phyloP scores from a whole-genome alignment of 805 yeast genomes.

The Spathaspora gorwiae region DNA sequence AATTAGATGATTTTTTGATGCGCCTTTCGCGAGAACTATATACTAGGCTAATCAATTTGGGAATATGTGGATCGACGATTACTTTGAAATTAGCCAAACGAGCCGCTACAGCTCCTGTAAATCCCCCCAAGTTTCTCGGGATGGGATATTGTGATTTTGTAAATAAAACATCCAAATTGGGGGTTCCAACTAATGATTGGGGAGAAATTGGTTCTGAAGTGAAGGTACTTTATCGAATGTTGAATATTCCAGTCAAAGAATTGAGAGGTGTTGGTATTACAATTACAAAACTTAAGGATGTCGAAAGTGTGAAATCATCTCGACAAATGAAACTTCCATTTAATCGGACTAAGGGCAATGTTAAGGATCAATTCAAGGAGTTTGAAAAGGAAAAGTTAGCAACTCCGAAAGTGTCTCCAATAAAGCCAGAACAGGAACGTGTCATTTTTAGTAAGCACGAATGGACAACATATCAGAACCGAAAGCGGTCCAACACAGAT shows the following conservation, averaged over 20 bases:
- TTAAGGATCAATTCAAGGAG: conserved; percentile 1
- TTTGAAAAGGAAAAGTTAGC: neutral
- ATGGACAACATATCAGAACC: neutral
- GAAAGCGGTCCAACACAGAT: neutral
- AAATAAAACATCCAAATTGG: conserved; percentile 56
- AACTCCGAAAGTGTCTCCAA: neutral
- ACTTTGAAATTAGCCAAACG: conserved; percentile 64
- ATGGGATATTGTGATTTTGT: conserved; percentile 73
- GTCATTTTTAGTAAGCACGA: neutral
- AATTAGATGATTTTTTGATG: conserved; percentile 61
- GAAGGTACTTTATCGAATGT: conserved; percentile 48
- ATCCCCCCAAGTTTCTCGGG: conserved; percentile 78
- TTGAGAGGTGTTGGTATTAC: conserved; percentile 77
- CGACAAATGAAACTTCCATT: conserved; percentile 23
- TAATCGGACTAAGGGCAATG: conserved; percentile 8
- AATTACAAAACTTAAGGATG: conserved; percentile 52
- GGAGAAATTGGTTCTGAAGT: conserved; percentile 61
- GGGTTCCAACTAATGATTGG: conserved; percentile 54
- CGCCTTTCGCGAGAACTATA: conserved; percentile 57
- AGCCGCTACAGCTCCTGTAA: conserved; percentile 62
- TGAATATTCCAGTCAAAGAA: conserved; percentile 61
- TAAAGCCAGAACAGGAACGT: neutral
- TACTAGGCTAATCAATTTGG: conserved; percentile 43
- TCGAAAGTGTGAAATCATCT: conserved; percentile 16
- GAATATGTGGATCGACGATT: conserved; percentile 51